Evolutionary conservation across 768 basidiomycete genomes (phyloP).

Genomic region (Guyanaporus albipodus): DNA sequence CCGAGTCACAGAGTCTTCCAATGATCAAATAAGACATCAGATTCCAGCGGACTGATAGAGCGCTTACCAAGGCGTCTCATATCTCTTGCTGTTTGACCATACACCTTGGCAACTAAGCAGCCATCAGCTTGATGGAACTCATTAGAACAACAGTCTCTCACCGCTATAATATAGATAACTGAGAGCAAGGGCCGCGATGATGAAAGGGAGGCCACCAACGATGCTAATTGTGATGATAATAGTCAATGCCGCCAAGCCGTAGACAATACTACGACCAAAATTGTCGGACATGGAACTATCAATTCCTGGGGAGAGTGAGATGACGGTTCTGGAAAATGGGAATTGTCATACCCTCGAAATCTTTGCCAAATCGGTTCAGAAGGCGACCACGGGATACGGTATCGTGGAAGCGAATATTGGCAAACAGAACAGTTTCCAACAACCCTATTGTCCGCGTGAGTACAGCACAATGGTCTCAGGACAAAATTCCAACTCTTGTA

Average conservation of each 20-base stretch:
- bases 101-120: constrained; percentile 42
- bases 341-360: constrained; percentile 60
- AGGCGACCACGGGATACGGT: constrained; percentile 83
- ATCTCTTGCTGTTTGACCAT: constrained; percentile 84
- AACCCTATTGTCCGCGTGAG: constrained; percentile 38
- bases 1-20: constrained; percentile 44
- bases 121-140: constrained; percentile 5
- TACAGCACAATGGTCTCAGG: background rate
- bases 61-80: constrained; percentile 70
- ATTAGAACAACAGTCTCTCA: constrained; percentile 29
- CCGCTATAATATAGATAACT: constrained; percentile 69
- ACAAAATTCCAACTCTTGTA: constrained; percentile 53
- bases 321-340: background rate
- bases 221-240: constrained; percentile 72
- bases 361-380: constrained; percentile 84
- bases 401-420: constrained; percentile 90
- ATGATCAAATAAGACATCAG: background rate
- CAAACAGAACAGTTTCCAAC: constrained; percentile 78
- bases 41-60: background rate
- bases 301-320: constrained; percentile 48
- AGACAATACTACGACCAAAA: constrained; percentile 75
- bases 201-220: constrained; percentile 75
- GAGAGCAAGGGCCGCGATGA: constrained; percentile 54
- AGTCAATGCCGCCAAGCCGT: constrained; percentile 63
- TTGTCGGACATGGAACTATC: constrained; percentile 83